These are phyloP conservation scores for Suillus fuscotomentosus DNA, from an alignment of 768 basidiomycete species.

Conservation along the genomic window DNA sequence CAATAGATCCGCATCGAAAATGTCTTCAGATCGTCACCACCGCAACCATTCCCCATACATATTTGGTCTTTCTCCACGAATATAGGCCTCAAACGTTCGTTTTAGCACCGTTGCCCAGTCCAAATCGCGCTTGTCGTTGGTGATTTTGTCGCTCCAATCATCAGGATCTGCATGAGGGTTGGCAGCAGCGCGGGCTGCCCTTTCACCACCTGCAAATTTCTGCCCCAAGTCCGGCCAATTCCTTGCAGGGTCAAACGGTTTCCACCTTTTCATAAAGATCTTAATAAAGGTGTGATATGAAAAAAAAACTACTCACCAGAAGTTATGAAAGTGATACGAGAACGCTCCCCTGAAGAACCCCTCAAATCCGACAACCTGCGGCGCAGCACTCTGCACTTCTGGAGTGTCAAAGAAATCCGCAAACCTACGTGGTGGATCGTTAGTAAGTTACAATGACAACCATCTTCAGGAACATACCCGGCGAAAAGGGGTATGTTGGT, in stretches of 20 bases:
- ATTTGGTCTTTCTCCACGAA: slow-evolving; percentile 85
- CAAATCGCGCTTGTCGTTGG: slow-evolving; percentile 70
- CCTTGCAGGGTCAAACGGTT: slow-evolving; percentile 82
- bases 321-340: slow-evolving; percentile 94
- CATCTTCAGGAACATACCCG: slow-evolving; percentile 45
- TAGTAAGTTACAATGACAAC: neutral
- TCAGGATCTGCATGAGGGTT: slow-evolving; percentile 19
- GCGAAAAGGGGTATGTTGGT: slow-evolving; percentile 93
- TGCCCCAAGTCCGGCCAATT: slow-evolving; percentile 91
- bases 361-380: slow-evolving; percentile 81
- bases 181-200: slow-evolving; percentile 46
- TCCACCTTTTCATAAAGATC: slow-evolving; percentile 64
- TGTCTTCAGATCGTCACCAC: slow-evolving; percentile 14
- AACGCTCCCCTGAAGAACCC: slow-evolving; percentile 94
- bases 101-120: slow-evolving; percentile 90
- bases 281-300: neutral
- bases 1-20: neutral
- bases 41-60: slow-evolving; percentile 82
- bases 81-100: slow-evolving; percentile 89
- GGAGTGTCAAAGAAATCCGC: slow-evolving; percentile 82
- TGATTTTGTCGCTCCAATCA: slow-evolving; percentile 37
- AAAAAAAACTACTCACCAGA: slow-evolving; percentile 53
- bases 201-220: slow-evolving; percentile 75
- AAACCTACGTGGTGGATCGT: slow-evolving; percentile 48
- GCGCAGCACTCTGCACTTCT: slow-evolving; percentile 64